A percentile compares a stretch with the other conserved stretches of the same genome.
Evolutionary conservation across 768 basidiomycete genomes (phyloP).

Genomic region (Cystofilobasidium macerans): DNA sequence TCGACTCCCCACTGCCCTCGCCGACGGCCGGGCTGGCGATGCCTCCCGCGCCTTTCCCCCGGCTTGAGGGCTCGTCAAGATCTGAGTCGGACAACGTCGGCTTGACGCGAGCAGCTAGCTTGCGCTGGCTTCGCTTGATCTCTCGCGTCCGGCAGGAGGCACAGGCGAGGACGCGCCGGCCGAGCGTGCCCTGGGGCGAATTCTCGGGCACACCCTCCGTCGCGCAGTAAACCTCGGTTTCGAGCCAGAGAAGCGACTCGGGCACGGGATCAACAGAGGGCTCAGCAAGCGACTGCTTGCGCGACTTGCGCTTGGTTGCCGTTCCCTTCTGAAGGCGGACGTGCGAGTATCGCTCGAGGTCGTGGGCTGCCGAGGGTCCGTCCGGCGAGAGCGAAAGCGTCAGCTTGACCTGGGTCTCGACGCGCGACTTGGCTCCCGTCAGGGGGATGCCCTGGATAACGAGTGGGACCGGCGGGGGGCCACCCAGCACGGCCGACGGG

Average conservation of each 20-base stretch:
- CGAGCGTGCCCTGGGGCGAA: neutral
- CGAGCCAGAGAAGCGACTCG: constrained; percentile 60
- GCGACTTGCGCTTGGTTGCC: constrained; percentile 69
- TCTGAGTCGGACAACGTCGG: constrained; percentile 39
- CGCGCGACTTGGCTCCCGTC: constrained; percentile 74
- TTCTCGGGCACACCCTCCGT: constrained; percentile 54
- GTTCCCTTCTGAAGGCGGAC: constrained; percentile 67
- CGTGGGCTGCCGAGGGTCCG: constrained; percentile 41
- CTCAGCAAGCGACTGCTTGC: constrained; percentile 56
- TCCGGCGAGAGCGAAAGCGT: constrained; percentile 59
- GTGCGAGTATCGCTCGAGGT: constrained; percentile 63
- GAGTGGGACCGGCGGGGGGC: constrained; percentile 47
- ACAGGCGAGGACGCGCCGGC: constrained; percentile 54
- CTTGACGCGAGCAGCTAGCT: constrained; percentile 70
- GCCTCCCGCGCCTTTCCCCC: no score
- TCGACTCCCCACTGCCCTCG: constrained; percentile 3
- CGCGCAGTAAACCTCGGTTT: constrained; percentile 66
- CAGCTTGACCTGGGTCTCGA: constrained; percentile 80
- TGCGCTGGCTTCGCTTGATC: constrained; percentile 72
- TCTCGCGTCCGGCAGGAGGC: constrained; percentile 81
- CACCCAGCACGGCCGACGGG: neutral
- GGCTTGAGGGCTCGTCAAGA: constrained; percentile 26
- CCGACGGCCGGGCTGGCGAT: constrained; percentile 46
- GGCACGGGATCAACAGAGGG: constrained; percentile 39
- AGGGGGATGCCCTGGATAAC: constrained; percentile 73